Evolutionary conservation across 1,284 basidiomycete genomes (phyloP), one percentile per base, ranked within the genome.

Genomic region (Coniferiporia sulphurascens): DNA sequence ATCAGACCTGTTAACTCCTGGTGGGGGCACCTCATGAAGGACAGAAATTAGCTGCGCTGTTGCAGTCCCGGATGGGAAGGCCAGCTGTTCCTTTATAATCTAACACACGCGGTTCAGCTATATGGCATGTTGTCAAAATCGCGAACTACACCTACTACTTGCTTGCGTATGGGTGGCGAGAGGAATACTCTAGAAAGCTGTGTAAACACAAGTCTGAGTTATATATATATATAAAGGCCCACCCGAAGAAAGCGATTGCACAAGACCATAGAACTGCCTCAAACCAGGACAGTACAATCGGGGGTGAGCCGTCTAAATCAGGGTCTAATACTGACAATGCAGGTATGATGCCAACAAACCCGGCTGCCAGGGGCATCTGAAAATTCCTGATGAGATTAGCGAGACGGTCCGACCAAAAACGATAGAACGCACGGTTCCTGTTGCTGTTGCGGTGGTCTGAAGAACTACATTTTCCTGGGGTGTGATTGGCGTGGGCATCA

Each of bases 1-100:
- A 12, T 22, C 41, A 19, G 54, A 38, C n/a, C 83, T 55, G 7
- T 73, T 73, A 0, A 81, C 79, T 27, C 83, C 80, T 17, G 84
- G 84, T 36, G 83, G 82, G 1, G 89, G 88, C 52, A 87, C 71
- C 62, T 82, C 72, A 68, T 98, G 94, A n/a, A 98, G 79, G 9
- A 98, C 90, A 1, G 92, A 89, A 51, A 98, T 94, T 17, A 98
- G 79, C 68, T 98, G 95, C 1, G 95, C 96, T 0, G 95, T 98
- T 0, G 95, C 95, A n/a, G 91, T 97, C 21, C 96, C 96, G 0
- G 91, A 94, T 0, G 95, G 95, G 66, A 98, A 98, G 0, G 91
- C 80, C 13, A 98, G 83, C 71, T 96, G 87, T 71, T 98, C 95
- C 70, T 95, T 89, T 48, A 98, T 86, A 60, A 98, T 95, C 87